Percentiles rank a stretch among this genome's conserved stretches.
phyloP scores from a whole-genome alignment of 83 land plant genomes.

The Thuja plicata region DNA sequence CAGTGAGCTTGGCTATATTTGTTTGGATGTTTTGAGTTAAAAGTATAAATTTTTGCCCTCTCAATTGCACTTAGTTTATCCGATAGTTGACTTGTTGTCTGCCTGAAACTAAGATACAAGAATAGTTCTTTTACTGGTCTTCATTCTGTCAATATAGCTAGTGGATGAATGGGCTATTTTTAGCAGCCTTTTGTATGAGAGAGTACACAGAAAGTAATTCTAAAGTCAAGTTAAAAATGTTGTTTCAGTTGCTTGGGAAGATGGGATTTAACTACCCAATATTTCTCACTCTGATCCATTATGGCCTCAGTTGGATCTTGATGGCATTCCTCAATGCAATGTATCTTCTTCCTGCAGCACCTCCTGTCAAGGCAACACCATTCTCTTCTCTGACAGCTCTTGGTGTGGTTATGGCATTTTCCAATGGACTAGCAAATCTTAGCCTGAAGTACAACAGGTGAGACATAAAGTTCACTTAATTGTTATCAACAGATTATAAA shows the following conservation, averaged over 20 bases:
- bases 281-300: slow-evolving; percentile 70
- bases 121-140: background rate
- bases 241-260: slow-evolving; percentile 58
- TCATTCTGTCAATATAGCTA: background rate
- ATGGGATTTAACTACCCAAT: slow-evolving; percentile 83
- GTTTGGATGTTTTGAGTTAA: background rate
- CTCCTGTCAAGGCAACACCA: slow-evolving; percentile 63
- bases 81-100: background rate
- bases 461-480: slow-evolving; percentile 7
- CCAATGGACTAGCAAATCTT: slow-evolving; percentile 78
- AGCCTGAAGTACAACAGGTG: slow-evolving; percentile 81
- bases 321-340: slow-evolving; percentile 60
- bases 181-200: background rate
- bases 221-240: background rate
- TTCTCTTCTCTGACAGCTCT: slow-evolving; percentile 52
- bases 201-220: background rate
- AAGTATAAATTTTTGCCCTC: background rate
- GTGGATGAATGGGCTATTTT: background rate
- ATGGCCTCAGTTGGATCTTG: slow-evolving; percentile 59
- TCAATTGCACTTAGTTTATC: background rate
- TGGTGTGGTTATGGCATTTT: slow-evolving; percentile 70
- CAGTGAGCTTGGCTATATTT: background rate
- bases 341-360: slow-evolving; percentile 62
- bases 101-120: background rate
- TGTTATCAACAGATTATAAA: background rate